A percentile compares a stretch with the other conserved stretches of the same genome.
phyloP scores from a whole-genome alignment of 768 basidiomycete genomes.

The Dentipellis sp. region DNA sequence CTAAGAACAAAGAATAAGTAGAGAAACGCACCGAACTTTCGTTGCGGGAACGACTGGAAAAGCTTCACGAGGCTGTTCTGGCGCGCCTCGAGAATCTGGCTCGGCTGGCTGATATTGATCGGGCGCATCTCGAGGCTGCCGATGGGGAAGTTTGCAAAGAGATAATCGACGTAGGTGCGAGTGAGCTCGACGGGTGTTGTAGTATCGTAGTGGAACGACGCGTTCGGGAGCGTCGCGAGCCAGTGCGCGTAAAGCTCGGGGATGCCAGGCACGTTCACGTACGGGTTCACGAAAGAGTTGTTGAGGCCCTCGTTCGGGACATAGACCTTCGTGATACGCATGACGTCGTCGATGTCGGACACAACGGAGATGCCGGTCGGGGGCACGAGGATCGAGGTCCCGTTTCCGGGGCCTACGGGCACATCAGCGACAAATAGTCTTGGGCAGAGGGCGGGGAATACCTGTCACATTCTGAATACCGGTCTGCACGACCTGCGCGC shows the following conservation, averaged over 20 bases:
- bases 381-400: constrained; percentile 22
- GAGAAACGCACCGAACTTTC: constrained; percentile 20
- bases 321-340: constrained; percentile 25
- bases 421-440: constrained; percentile 11
- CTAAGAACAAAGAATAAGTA: not conserved
- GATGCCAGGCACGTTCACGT: constrained; percentile 21
- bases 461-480: not conserved
- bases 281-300: constrained; percentile 24
- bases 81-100: constrained; percentile 20
- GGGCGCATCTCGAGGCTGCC: constrained; percentile 25
- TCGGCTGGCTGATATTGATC: constrained; percentile 23
- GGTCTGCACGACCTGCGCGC: not conserved
- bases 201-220: constrained; percentile 27
- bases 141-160: constrained; percentile 22
- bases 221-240: constrained; percentile 15
- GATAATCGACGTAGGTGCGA: constrained; percentile 23
- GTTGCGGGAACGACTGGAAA: constrained; percentile 24
- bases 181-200: constrained; percentile 25
- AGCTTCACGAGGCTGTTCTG: constrained; percentile 20
- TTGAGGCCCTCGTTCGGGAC: constrained; percentile 22
- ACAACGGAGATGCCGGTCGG: constrained; percentile 21
- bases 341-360: constrained; percentile 27
- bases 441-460: too few species aligned
- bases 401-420: constrained; percentile 19
- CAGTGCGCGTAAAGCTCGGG: constrained; percentile 22